Evolutionary conservation across 1,139 yeast genomes (phyloP).

Genomic region (Tardiomyces digboiensis): DNA sequence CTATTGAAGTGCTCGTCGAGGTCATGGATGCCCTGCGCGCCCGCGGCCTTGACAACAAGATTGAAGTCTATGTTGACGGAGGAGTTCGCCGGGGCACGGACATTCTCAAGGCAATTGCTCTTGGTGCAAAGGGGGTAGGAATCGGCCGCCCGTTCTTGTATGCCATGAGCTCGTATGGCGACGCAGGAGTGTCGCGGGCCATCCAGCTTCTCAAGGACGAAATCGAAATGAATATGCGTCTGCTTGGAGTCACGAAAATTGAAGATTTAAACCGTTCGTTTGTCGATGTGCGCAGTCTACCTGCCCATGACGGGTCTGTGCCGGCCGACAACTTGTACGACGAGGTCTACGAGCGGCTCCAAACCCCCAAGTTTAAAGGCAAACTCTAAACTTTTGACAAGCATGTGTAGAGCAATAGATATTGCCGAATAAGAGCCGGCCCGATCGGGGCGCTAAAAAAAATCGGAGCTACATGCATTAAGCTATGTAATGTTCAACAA

Average conservation of each 20-base stretch:
- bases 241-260: conserved; percentile 65
- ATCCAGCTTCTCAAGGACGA: conserved; percentile 75
- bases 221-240: conserved; percentile 78
- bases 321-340: conserved; percentile 40
- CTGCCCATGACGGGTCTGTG: conserved; percentile 32
- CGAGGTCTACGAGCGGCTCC: conserved; percentile 32
- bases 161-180: conserved; percentile 71
- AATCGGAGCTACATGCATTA: too few relatives aligned
- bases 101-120: conserved; percentile 57
- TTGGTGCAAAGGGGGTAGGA: conserved; percentile 75
- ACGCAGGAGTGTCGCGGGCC: conserved; percentile 69
- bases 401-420: too few relatives aligned
- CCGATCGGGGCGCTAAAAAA: too few relatives aligned
- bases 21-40: conserved; percentile 44
- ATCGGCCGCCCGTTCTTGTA: conserved; percentile 69
- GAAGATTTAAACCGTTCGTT: conserved; percentile 50
- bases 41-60: conserved; percentile 39
- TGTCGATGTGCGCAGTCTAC: conserved; percentile 36
- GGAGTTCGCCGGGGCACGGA: conserved; percentile 73
- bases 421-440: too few relatives aligned
- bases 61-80: conserved; percentile 64
- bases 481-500: too few relatives aligned
- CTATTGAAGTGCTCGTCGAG: conserved; percentile 60
- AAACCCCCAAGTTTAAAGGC: conserved; percentile 21
- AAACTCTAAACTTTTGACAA: conserved; percentile 12